Conservation (phyloP, 1,139 yeast genomes). For the Blastobotrys arbuscula region DNA sequence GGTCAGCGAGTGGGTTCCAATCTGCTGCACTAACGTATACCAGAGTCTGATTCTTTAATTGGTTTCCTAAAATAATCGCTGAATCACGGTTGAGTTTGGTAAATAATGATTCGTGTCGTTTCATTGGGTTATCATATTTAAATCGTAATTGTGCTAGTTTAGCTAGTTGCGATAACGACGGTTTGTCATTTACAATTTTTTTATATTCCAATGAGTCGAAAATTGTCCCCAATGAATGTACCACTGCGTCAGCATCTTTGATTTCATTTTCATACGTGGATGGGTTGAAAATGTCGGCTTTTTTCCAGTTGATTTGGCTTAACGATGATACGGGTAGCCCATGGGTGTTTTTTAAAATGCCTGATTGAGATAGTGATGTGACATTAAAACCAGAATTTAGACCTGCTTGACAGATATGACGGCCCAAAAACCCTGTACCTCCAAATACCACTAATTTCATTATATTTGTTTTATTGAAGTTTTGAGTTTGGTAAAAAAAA, state of each 20-base stretch:
- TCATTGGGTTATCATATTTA: constrained; percentile 23
- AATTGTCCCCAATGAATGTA: constrained; percentile 76
- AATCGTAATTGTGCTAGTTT: constrained; percentile 1
- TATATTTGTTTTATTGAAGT: not conserved
- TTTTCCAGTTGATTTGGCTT: constrained; percentile 57
- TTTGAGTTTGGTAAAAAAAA: not conserved
- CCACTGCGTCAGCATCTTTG: constrained; percentile 60
- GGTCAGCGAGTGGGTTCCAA: constrained; percentile 57
- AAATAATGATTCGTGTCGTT: constrained; percentile 40
- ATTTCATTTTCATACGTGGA: constrained; percentile 28
- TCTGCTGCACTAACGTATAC: constrained; percentile 80
- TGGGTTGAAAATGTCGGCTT: constrained; percentile 65
- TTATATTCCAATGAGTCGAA: constrained; percentile 68
- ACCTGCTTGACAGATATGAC: constrained; percentile 67
- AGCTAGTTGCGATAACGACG: not conserved
- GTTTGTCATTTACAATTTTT: constrained; percentile 29
- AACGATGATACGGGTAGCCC: constrained; percentile 42
- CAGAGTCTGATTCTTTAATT: constrained; percentile 38
- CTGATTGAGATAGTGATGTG: constrained; percentile 48
- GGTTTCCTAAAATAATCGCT: constrained; percentile 59
- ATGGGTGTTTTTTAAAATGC: constrained; percentile 19
- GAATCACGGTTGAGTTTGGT: constrained; percentile 64
- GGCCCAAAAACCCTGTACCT: constrained; percentile 78
- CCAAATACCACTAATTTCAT: constrained; percentile 60
- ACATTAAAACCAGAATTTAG: constrained; percentile 58